These are phyloP conservation scores for Pueraria montana DNA, from an alignment of 306 rosid genomes.

Conservation along the genomic window DNA sequence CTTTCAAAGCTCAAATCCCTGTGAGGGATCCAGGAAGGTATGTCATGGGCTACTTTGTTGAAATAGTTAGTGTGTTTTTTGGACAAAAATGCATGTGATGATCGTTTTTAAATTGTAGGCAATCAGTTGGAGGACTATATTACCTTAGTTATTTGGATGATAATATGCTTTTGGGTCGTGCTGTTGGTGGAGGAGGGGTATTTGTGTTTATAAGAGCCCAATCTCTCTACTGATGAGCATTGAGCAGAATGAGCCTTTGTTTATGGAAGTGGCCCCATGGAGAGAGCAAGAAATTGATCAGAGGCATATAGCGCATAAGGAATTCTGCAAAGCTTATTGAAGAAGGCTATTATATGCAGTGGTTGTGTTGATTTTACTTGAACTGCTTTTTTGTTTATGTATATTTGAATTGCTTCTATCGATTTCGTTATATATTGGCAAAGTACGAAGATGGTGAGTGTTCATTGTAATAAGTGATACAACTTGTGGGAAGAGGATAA, in stretches of 20 bases:
- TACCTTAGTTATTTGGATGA: conserved; percentile 88
- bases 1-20: conserved; percentile 80
- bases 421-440: conserved; percentile 53
- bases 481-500: not conserved
- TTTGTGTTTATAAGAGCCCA: conserved; percentile 91
- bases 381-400: not conserved
- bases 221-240: conserved; percentile 58
- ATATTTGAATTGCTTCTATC: conserved; percentile 20
- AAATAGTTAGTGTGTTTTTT: not conserved
- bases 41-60: conserved; percentile 22
- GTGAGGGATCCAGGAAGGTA: conserved; percentile 86
- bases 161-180: conserved; percentile 94
- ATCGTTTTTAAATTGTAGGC: conserved; percentile 52
- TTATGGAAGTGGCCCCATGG: conserved; percentile 23
- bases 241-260: conserved; percentile 11
- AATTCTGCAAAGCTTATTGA: not conserved
- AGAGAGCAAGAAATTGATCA: not conserved
- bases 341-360: not conserved
- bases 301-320: not conserved
- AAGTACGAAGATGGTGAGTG: conserved; percentile 68
- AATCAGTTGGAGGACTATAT: conserved; percentile 87
- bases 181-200: conserved; percentile 94
- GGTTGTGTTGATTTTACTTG: conserved; percentile 7
- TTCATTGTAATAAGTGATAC: conserved; percentile 45
- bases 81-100: not conserved